Evolutionary conservation across 2,329 filamentous ascomycete species (phyloP).

Genomic region (Periconia digitata): DNA sequence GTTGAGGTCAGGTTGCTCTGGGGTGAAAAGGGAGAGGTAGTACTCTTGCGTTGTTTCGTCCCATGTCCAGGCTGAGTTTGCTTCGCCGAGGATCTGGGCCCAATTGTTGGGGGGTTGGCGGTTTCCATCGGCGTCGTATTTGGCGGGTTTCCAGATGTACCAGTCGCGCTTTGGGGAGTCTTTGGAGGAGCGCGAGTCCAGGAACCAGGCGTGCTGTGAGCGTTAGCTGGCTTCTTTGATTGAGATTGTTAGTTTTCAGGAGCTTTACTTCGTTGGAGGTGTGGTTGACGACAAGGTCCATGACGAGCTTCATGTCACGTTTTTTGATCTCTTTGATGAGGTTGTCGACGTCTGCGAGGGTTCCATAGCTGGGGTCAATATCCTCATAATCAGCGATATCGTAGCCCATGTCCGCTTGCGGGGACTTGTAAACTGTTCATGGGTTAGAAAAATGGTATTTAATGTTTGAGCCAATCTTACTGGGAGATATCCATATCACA

Average conservation of each 20-base stretch:
- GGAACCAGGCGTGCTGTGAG: conserved; percentile 57
- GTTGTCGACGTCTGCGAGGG: conserved; percentile 42
- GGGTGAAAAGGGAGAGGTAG: conserved; percentile 74
- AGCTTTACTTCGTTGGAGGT: conserved; percentile 32
- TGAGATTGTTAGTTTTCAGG: too few relatives aligned
- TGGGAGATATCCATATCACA: conserved; percentile 44
- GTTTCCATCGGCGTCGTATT: conserved; percentile 56
- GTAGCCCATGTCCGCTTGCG: conserved; percentile 48
- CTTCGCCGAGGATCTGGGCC: conserved; percentile 59
- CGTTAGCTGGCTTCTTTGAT: neutral
- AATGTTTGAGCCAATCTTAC: conserved; percentile 25
- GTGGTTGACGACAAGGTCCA: conserved; percentile 47
- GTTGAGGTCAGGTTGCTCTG: conserved; percentile 79
- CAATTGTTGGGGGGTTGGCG: conserved; percentile 76
- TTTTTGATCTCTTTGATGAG: conserved; percentile 41
- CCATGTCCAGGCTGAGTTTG: conserved; percentile 67
- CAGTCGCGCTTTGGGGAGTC: conserved; percentile 53
- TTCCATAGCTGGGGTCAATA: conserved; percentile 44
- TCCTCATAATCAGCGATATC: conserved; percentile 46
- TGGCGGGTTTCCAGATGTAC: conserved; percentile 57
- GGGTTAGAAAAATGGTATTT: neutral
- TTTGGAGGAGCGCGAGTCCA: conserved; percentile 54
- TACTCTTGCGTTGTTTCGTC: conserved; percentile 72
- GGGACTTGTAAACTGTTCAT: conserved; percentile 43
- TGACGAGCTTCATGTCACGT: conserved; percentile 41